Percentiles rank a stretch among this genome's conserved stretches.
phyloP scores from a whole-genome alignment of 768 basidiomycete genomes.

The Aureoboletus auriporus region DNA sequence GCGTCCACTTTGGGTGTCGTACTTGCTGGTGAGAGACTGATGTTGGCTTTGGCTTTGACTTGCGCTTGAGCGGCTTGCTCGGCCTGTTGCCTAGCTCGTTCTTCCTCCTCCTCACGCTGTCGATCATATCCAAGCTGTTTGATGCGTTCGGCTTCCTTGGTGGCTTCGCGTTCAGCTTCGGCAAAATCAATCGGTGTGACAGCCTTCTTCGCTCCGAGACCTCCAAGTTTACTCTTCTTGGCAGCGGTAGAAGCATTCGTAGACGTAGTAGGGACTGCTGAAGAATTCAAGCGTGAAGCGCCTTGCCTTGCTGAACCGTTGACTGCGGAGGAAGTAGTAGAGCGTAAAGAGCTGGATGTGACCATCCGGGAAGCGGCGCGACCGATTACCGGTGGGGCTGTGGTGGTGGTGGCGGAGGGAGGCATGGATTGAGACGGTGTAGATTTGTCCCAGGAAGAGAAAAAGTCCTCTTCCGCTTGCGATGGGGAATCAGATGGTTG shows the following conservation, averaged over 20 bases:
- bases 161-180: slow-evolving; percentile 85
- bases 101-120: slow-evolving; percentile 79
- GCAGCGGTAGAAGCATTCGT: slow-evolving; percentile 32
- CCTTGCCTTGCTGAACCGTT: slow-evolving; percentile 36
- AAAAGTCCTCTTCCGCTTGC: slow-evolving; percentile 86
- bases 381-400: slow-evolving; percentile 58
- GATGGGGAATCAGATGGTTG: slow-evolving; percentile 36
- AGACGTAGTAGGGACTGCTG: slow-evolving; percentile 30
- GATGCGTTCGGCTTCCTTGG: slow-evolving; percentile 89
- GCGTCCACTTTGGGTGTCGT: slow-evolving; percentile 27
- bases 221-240: slow-evolving; percentile 70
- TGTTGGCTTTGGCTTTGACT: slow-evolving; percentile 29
- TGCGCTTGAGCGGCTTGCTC: slow-evolving; percentile 37
- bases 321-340: slow-evolving; percentile 34
- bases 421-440: slow-evolving; percentile 49
- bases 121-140: slow-evolving; percentile 91
- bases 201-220: slow-evolving; percentile 85
- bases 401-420: slow-evolving; percentile 44
- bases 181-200: slow-evolving; percentile 85
- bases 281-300: slow-evolving; percentile 40
- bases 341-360: slow-evolving; percentile 59
- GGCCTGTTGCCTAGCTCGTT: slow-evolving; percentile 61
- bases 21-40: slow-evolving; percentile 21
- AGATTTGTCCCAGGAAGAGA: slow-evolving; percentile 94
- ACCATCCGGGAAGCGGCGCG: slow-evolving; percentile 56